A percentile compares a stretch with the other conserved stretches of the same genome.
phyloP scores from a whole-genome alignment of 139 green algal species.

The Chlorella ohadii region DNA sequence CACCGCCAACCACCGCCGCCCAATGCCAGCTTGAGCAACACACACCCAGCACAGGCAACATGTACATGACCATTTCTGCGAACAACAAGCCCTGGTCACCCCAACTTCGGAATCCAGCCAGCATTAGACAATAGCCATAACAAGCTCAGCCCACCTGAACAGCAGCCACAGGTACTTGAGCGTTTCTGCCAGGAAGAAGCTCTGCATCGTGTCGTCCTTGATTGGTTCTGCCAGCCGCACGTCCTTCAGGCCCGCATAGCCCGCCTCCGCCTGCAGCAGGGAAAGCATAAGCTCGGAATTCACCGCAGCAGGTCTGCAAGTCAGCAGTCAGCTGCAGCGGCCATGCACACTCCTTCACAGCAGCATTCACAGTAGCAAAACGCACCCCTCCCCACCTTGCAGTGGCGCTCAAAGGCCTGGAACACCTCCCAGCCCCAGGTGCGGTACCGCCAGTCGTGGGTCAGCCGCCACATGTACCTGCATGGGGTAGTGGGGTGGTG shows the following conservation, averaged over 20 bases:
- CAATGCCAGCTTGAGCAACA: too few relatives aligned
- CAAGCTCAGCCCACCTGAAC: constrained; percentile 63
- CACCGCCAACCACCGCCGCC: too few relatives aligned
- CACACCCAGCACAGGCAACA: too few relatives aligned
- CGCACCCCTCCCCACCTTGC: constrained; percentile 53
- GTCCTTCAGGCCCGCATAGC: constrained; percentile 74
- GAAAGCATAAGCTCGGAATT: too few relatives aligned
- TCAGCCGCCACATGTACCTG: constrained; percentile 46
- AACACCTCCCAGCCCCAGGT: constrained; percentile 83
- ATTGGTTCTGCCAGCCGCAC: constrained; percentile 46
- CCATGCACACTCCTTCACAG: background rate
- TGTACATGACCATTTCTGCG: too few relatives aligned
- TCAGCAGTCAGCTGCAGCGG: too few relatives aligned
- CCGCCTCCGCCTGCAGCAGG: constrained; percentile 37
- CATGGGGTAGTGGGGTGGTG: too few relatives aligned
- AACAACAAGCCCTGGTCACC: too few relatives aligned
- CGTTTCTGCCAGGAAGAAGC: constrained; percentile 84
- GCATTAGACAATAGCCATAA: too few relatives aligned
- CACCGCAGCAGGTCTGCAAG: too few relatives aligned
- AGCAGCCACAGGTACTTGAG: constrained; percentile 90
- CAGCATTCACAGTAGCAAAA: background rate
- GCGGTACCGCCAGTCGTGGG: constrained; percentile 68
- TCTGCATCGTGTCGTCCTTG: constrained; percentile 79
- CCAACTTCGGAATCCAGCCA: too few relatives aligned
- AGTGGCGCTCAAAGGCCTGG: constrained; percentile 68